Conservation (phyloP, 2,329 filamentous ascomycete genomes). For the Venturia pyrina region DNA sequence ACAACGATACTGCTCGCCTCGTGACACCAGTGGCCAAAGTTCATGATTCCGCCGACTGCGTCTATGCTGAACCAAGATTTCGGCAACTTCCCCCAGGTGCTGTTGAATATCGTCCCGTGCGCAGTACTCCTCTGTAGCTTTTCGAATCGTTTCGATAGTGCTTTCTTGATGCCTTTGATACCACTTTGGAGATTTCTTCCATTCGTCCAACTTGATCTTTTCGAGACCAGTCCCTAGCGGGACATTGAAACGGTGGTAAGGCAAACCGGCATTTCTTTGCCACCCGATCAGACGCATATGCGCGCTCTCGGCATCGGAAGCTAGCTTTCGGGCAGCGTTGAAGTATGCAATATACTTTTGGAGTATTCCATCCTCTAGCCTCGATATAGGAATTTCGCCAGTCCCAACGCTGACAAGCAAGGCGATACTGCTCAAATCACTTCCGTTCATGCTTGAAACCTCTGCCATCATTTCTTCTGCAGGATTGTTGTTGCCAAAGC, state of each 20-base stretch:
- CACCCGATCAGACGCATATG: not conserved
- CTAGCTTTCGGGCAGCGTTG: not conserved
- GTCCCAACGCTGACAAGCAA: conserved; percentile 39
- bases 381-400: conserved; percentile 18
- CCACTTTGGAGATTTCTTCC: not conserved
- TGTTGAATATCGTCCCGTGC: not conserved
- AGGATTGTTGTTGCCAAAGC: not conserved
- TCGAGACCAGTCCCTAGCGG: not conserved
- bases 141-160: not conserved
- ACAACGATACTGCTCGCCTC: not conserved
- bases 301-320: not conserved
- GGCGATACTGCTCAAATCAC: conserved; percentile 16
- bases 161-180: not conserved
- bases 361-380: not conserved
- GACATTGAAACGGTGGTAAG: not conserved
- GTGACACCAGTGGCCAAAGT: not conserved
- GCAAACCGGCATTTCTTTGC: not conserved
- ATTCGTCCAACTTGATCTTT: not conserved
- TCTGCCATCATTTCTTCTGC: conserved; percentile 32
- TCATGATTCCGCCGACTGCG: not conserved
- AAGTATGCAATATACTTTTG: not conserved
- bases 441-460: conserved; percentile 36
- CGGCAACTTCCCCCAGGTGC: not conserved
- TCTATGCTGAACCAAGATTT: not conserved
- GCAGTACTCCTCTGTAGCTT: not conserved